Base-by-base conservation (phyloP, 1,139 yeast species). In the Protomyces macrosporus region DNA sequence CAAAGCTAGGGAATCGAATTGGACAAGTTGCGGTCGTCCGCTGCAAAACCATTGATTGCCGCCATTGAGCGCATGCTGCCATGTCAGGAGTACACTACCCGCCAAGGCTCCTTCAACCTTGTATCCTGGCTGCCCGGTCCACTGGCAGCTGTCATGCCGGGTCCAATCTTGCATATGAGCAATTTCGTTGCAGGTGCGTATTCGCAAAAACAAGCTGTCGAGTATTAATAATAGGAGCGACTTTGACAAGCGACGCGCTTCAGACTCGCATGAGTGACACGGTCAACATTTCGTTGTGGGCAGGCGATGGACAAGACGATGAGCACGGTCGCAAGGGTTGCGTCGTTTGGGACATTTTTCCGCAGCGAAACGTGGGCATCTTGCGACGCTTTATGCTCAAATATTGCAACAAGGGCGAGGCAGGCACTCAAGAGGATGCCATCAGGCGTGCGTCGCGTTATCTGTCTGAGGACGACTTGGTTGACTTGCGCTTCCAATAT, bases 231-330 rank as follows among this genome's bases (percentile, higher is more conserved):
- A 14, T 14, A 14, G 48, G 32, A 14, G 16, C 32, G 9, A 10
- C 30, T 10, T 9, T 42, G 32, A n/a, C 9, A 3, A 16, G 23
- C 48, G 16, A 30, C 9, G 58, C 55, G 4, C 57, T 67, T 6
- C 68, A 67, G 45, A 45, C 67, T 45, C 67, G 67, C 60, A 67
- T 67, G 63, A 63, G 68, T 10, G 69, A 67, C 45, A 65, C 68
- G 5, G 60, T 65, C 37, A 67, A 67, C 39, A 53, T 67, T 51
- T 63, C 67, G 69, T 51, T 64, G 39, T 61, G 54, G 45, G 63
- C 60, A 23, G 59, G 35, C 23, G 12, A 9, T 16, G 9, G 36
- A 37, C 10, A 14, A 4, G 45, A 12, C 35, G 23, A 23, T 23
- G 23, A 23, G 23, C 23, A 23, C 23, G 23, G 23, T 23, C 23